Percentiles rank a stretch among this genome's conserved stretches.
Conservation (phyloP, 805 yeast genomes). For the Cyberlindnera bimundalis region DNA sequence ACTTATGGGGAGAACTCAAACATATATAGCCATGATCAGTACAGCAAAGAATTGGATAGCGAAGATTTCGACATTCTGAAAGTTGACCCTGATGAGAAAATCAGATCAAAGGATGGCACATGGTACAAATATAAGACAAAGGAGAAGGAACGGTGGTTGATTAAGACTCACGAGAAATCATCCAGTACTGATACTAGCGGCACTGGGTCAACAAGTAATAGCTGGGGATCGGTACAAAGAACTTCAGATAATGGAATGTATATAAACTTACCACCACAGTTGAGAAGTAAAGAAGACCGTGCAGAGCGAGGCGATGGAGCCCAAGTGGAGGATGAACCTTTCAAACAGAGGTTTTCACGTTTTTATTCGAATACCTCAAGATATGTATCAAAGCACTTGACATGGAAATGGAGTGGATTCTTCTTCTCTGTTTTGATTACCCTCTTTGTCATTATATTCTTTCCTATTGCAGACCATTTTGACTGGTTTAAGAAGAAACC, state of each 20-base stretch:
- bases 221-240: not conserved
- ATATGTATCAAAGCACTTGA: not conserved
- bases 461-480: conserved; percentile 2
- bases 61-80: conserved; percentile 15
- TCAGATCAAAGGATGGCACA: conserved; percentile 1
- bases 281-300: conserved; percentile 2
- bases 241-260: not conserved
- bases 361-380: not conserved
- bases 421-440: not conserved
- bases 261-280: not conserved
- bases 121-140: not conserved
- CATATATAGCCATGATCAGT: conserved; percentile 13
- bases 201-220: not conserved
- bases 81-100: not conserved
- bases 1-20: conserved; percentile 8
- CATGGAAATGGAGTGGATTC: not conserved
- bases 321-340: not conserved
- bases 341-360: no score
- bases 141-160: conserved; percentile 1
- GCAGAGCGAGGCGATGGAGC: conserved; percentile 5
- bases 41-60: conserved; percentile 17
- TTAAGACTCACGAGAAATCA: not conserved
- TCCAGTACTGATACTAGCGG: not conserved
- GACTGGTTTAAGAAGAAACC: conserved; percentile 3
- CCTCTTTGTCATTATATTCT: not conserved